Conservation (phyloP, 306 rosid genomes). For the Ammopiptanthus mongolicus region DNA sequence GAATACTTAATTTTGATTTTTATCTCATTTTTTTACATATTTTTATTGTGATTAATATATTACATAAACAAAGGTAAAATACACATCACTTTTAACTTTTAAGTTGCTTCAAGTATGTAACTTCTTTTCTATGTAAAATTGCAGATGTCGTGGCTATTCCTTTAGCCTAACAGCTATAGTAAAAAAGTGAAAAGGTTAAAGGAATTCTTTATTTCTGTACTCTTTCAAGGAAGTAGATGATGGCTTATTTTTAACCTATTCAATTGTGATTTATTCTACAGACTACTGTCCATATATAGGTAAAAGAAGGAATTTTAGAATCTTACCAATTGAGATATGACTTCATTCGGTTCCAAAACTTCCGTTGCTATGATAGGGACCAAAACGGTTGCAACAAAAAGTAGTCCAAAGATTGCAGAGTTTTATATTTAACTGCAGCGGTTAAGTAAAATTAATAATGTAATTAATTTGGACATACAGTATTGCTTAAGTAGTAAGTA, state of each 20-base stretch:
- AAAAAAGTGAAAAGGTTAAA: neutral
- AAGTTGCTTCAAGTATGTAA: too few relatives aligned
- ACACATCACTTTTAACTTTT: too few relatives aligned
- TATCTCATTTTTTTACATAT: too few relatives aligned
- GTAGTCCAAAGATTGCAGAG: neutral
- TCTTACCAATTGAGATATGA: conserved; percentile 24
- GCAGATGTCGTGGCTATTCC: neutral
- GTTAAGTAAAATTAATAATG: neutral
- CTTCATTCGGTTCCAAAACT: conserved; percentile 10
- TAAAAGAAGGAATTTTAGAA: conserved; percentile 5
- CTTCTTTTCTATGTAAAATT: neutral
- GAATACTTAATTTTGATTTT: too few relatives aligned
- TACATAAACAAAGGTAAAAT: too few relatives aligned
- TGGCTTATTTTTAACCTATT: neutral
- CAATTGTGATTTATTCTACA: neutral
- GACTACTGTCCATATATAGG: neutral
- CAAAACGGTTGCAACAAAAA: neutral
- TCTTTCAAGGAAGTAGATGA: neutral
- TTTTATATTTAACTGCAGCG: neutral
- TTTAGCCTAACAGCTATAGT: conserved; percentile 16
- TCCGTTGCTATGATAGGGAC: neutral
- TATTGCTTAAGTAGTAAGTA: too few relatives aligned
- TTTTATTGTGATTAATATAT: too few relatives aligned
- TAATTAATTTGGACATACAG: neutral
- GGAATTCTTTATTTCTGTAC: neutral